Evolutionary conservation across 1,284 basidiomycete species (phyloP), one percentile per base, ranked within the genome.

Genomic region (Fistulina hepatica): DNA sequence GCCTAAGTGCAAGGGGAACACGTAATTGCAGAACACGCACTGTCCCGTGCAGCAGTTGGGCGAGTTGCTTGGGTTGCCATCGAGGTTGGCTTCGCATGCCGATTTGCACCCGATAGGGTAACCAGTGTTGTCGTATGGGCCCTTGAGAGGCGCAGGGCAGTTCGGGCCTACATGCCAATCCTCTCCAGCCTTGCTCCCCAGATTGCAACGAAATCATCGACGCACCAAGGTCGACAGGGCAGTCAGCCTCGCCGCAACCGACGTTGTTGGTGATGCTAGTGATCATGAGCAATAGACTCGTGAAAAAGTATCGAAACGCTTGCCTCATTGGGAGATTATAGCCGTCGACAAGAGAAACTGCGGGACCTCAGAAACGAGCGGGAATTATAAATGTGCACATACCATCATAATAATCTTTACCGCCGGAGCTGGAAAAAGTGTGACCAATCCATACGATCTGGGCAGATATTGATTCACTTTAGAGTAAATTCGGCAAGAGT

Each of bases 101-200:
- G 65, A 70, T 52, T 69, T 71, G 59, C 77, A 80, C 4, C 76
- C 77, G 2, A 76, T 65, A 6, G 69, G 64, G 51, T 65, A 65
- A 5, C 76, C 76, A 21, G 56, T 52, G 5, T 65, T 56, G 50
- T 77, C 71, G 44, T 55, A 69, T 0, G 74, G 73, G 6, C 74
- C 75, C 45, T 66, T 63, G 30, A 76, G 56, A 4, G 57, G 47
- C 13, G 59, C 53, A 23, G 75, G 76, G 46, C 70, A 72, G 42
- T 60, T 55, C 10, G 64, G 64, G 12, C 63, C n/a, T n/a, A n/a
- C n/a, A n/a, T n/a, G n/a, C n/a, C n/a, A n/a, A n/a, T n/a, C n/a
- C n/a, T n/a, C n/a, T n/a, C n/a, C n/a, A n/a, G n/a, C n/a, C n/a
- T n/a, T n/a, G n/a, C n/a, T n/a, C n/a, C n/a, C n/a, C n/a, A n/a